phyloP scores from a whole-genome alignment of 805 yeast species.

The Starmera pachycereana region DNA sequence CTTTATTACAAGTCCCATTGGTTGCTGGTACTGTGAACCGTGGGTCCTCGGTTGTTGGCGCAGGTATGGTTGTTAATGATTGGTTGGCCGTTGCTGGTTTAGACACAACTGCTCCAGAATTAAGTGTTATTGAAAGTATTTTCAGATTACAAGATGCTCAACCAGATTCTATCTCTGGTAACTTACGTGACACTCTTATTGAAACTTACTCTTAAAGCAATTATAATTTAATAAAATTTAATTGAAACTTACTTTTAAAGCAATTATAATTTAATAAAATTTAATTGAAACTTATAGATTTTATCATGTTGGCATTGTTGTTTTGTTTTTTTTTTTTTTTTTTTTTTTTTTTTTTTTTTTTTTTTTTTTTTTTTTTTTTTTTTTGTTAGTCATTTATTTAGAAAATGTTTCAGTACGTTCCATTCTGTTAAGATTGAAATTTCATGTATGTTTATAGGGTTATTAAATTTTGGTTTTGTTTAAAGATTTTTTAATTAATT shows the following conservation, averaged over 20 bases:
- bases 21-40: slow-evolving; percentile 98
- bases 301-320: slow-evolving; percentile 5
- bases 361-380: slow-evolving; percentile 1
- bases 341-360: neutral
- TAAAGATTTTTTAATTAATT: too few relatives aligned
- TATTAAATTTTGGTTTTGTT: too few relatives aligned
- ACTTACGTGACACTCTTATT: slow-evolving; percentile 83
- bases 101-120: slow-evolving; percentile 97
- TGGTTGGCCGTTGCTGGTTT: slow-evolving; percentile 96
- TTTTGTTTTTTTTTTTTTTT: slow-evolving; percentile 1
- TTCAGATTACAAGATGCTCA: slow-evolving; percentile 88
- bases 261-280: too few relatives aligned
- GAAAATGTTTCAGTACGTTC: too few relatives aligned
- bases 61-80: slow-evolving; percentile 97
- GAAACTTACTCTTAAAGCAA: slow-evolving; percentile 84
- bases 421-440: too few relatives aligned
- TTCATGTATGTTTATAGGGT: too few relatives aligned
- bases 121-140: slow-evolving; percentile 92
- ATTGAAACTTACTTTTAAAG: too few relatives aligned
- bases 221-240: too few relatives aligned
- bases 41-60: slow-evolving; percentile 96
- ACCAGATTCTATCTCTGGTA: slow-evolving; percentile 76
- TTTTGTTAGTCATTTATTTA: too few relatives aligned
- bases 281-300: too few relatives aligned
- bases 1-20: slow-evolving; percentile 90